phyloP scores from a whole-genome alignment of 305 asterid species.

The Solanum hybrid region DNA sequence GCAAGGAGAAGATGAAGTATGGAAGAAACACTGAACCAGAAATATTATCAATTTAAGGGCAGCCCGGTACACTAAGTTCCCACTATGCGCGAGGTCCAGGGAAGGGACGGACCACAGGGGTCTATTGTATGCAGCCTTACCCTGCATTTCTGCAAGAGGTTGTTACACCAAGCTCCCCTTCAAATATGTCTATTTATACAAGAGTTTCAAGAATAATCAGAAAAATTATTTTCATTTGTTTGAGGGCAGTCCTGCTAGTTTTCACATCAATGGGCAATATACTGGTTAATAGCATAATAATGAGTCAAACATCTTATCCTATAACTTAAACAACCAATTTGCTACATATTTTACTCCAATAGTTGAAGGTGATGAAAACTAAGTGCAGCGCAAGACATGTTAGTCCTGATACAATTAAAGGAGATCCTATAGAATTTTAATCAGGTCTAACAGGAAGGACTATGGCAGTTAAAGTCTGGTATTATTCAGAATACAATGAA shows the following conservation, averaged over 20 bases:
- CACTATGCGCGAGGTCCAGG: neutral
- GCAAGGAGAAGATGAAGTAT: neutral
- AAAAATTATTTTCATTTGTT: neutral
- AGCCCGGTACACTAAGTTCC: neutral
- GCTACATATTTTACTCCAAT: neutral
- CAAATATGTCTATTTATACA: neutral
- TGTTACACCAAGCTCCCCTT: neutral
- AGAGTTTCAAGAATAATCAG: neutral
- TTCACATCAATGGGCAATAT: neutral
- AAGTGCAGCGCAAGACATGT: neutral
- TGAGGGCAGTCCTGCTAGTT: neutral
- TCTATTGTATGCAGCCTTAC: neutral
- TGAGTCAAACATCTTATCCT: neutral
- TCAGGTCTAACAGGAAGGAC: neutral
- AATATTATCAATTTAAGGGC: neutral
- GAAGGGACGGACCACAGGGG: neutral
- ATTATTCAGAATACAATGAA: neutral
- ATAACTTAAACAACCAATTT: neutral
- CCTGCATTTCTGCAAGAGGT: neutral
- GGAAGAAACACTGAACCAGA: neutral
- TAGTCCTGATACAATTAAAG: neutral
- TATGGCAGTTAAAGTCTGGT: neutral
- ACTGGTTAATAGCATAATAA: neutral
- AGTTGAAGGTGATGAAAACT: neutral
- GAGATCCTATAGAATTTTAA: neutral